Evolutionary conservation across 164 flowering plant species (phyloP).

Genomic region (Pachysandra terminalis): DNA sequence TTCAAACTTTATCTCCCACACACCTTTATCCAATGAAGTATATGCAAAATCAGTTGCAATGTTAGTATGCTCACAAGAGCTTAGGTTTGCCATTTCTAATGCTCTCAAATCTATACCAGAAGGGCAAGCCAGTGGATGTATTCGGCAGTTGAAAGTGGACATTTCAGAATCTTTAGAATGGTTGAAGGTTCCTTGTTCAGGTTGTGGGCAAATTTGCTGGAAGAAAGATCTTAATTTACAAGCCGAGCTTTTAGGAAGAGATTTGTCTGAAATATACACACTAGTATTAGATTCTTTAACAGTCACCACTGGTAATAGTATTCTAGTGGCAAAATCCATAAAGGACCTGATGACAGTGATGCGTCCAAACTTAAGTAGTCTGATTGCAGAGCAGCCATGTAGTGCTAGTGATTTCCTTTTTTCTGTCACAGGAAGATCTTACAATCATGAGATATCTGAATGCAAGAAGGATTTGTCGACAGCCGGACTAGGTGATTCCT

Average conservation of each 20-base stretch:
- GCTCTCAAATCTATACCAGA: slow-evolving; percentile 75
- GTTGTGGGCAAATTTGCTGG: slow-evolving; percentile 12
- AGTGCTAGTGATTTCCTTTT: slow-evolving; percentile 32
- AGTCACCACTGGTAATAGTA: slow-evolving; percentile 65
- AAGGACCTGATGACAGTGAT: slow-evolving; percentile 45
- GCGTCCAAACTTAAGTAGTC: slow-evolving; percentile 40
- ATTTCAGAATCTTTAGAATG: slow-evolving; percentile 66
- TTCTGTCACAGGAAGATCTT: slow-evolving; percentile 28
- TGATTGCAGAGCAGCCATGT: slow-evolving; percentile 36
- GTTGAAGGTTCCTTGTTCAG: slow-evolving; percentile 40
- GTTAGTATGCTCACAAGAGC: slow-evolving; percentile 51
- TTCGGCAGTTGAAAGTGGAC: slow-evolving; percentile 50
- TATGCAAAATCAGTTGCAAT: slow-evolving; percentile 45
- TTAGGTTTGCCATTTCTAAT: slow-evolving; percentile 46
- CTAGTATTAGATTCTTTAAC: slow-evolving; percentile 56
- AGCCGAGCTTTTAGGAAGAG: slow-evolving; percentile 61
- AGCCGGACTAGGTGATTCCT: slow-evolving; percentile 21
- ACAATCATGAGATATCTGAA: slow-evolving; percentile 7
- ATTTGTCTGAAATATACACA: slow-evolving; percentile 61
- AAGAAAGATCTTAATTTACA: slow-evolving; percentile 21
- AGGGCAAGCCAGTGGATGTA: slow-evolving; percentile 74
- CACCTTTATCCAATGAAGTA: slow-evolving; percentile 24
- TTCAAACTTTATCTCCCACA: slow-evolving; percentile 13
- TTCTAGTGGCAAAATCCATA: slow-evolving; percentile 50
- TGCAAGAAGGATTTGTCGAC: slow-evolving; percentile 8